Evolutionary conservation across 2,329 filamentous ascomycete species (phyloP), one percentile per base, ranked within the genome.

Genomic region (Cladosporium sp.): DNA sequence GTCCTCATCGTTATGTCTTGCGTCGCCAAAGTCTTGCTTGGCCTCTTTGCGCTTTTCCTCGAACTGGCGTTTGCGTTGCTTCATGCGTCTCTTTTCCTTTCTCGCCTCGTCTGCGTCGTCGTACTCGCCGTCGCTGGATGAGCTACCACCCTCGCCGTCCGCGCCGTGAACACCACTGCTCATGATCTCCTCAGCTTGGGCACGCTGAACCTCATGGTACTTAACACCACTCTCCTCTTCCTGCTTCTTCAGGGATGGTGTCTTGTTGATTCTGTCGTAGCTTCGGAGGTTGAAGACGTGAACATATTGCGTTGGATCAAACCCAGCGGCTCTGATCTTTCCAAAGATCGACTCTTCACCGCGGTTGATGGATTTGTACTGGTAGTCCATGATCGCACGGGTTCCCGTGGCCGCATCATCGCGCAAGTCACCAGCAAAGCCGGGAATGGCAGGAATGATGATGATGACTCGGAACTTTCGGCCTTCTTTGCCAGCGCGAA

Each of bases 371-470:
- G 89, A 95, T 70, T 94, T 95, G 76, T 93, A 98, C 66, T 97
- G 93, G 63, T 95, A 97, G 66, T 97, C 91, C 89, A 98, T 97
- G 62, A 97, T 98, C 9, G 91, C 92, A 42, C 89, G 73, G 0
- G 92, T 97, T 8, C 92, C 92, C 1, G 82, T 81, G 0, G 92
- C 92, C 16, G 86, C 89, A 59, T 88, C 83, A 11, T 90, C 83
- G 50, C 91, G 77, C 25, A 98, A 76, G 63, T 97, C 92, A 39
- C 92, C 92, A 0, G 92, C 91, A 60, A 98, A 98, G 0, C 92
- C 93, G 7, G 93, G 92, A 51, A 98, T 85, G 1, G 89, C 85
- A 1, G 93, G 93, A 45, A 97, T 94, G 19, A 97, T 59, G 50
- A 95, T 80, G 54, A 98, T 95, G 57, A 98, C 82, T 19, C 86